Conservation (phyloP, 805 yeast genomes). For the Zygosaccharomyces rouxii region DNA sequence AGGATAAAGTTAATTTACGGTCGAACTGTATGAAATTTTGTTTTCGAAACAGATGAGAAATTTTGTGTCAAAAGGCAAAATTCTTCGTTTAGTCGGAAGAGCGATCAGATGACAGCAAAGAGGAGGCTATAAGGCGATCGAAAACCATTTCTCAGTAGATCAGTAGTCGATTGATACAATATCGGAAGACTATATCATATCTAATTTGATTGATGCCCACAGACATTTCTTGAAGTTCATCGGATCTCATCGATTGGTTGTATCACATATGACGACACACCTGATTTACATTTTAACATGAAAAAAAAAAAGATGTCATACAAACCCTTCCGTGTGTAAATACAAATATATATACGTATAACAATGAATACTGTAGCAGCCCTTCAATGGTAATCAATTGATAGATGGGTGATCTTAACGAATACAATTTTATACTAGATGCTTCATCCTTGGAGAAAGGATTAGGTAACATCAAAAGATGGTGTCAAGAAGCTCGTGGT, state of each 20-base stretch:
- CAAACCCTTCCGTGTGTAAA: not conserved
- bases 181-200: too few relatives aligned
- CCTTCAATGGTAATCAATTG: constrained; percentile 1
- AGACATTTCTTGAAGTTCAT: too few relatives aligned
- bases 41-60: too few relatives aligned
- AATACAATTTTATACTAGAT: constrained; percentile 50
- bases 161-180: too few relatives aligned
- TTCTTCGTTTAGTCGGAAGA: too few relatives aligned
- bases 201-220: too few relatives aligned
- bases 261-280: not conserved
- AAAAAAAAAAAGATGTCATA: not conserved
- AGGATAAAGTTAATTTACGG: too few relatives aligned
- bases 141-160: too few relatives aligned
- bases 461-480: constrained; percentile 59
- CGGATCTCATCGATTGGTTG: not conserved
- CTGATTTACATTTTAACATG: not conserved
- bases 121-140: too few relatives aligned
- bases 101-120: too few relatives aligned
- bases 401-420: constrained; percentile 7
- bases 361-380: not conserved
- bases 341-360: not conserved
- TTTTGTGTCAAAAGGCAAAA: too few relatives aligned
- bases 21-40: too few relatives aligned
- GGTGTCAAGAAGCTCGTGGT: constrained; percentile 42
- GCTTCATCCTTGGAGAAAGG: constrained; percentile 68